Percentiles rank a stretch among this genome's conserved stretches.
Evolutionary conservation across 352 stramenopile genomes (phyloP).

Genomic region (Globisporangium yorkense): DNA sequence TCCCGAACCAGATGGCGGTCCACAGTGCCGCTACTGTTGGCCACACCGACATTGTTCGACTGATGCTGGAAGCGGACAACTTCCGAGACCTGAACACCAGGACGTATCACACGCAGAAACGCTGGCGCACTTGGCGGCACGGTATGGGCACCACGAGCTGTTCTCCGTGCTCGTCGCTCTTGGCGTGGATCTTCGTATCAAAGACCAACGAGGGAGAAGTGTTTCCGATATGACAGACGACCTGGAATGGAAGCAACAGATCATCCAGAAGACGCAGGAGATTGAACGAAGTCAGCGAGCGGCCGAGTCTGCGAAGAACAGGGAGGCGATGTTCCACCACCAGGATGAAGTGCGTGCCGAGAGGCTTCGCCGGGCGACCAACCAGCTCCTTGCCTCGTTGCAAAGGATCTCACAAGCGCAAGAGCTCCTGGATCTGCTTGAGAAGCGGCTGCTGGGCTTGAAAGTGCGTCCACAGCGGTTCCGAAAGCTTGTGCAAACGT

Average conservation of each 20-base stretch:
- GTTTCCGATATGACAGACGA: slow-evolving; percentile 17
- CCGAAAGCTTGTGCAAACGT: neutral
- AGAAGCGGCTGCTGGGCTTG: slow-evolving; percentile 18
- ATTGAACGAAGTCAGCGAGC: neutral
- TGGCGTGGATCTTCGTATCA: slow-evolving; percentile 16
- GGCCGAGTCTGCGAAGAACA: neutral
- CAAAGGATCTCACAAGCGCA: slow-evolving; percentile 11
- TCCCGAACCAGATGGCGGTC: slow-evolving; percentile 16
- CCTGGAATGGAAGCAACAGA: slow-evolving; percentile 9
- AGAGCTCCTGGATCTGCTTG: slow-evolving; percentile 19
- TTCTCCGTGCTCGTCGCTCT: slow-evolving; percentile 12
- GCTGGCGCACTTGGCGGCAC: slow-evolving; percentile 21
- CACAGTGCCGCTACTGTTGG: slow-evolving; percentile 18
- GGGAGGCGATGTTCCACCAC: slow-evolving; percentile 1
- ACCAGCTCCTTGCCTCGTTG: slow-evolving; percentile 11
- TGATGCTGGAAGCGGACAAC: slow-evolving; percentile 23
- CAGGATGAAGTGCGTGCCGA: neutral
- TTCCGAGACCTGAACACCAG: slow-evolving; percentile 22
- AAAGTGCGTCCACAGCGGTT: neutral
- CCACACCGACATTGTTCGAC: slow-evolving; percentile 14
- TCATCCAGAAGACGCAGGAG: slow-evolving; percentile 5
- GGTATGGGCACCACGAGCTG: slow-evolving; percentile 14
- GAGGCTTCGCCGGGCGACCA: neutral
- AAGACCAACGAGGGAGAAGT: slow-evolving; percentile 12
- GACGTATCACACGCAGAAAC: slow-evolving; percentile 22